A percentile compares a stretch with the other conserved stretches of the same genome.
These are phyloP conservation scores for Talaromyces adpressus DNA, from an alignment of 495 filamentous ascomycete species.

Conservation along the genomic window DNA sequence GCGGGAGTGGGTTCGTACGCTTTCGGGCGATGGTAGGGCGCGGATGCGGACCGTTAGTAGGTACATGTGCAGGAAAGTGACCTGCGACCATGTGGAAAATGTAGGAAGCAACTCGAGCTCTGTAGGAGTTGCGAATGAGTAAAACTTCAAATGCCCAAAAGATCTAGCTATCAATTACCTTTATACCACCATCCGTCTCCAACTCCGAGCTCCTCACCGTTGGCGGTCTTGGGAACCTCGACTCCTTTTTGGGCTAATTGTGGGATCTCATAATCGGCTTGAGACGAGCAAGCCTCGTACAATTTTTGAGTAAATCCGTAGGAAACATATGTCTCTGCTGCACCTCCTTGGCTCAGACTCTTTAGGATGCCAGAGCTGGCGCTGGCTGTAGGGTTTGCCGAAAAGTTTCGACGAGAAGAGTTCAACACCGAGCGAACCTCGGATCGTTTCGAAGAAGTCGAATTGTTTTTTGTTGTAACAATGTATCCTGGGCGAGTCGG, in stretches of 20 bases:
- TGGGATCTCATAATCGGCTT: conserved; percentile 69
- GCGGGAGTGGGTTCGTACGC: conserved; percentile 56
- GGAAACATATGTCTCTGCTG: conserved; percentile 65
- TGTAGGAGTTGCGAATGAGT: conserved; percentile 9
- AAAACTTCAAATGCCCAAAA: neutral
- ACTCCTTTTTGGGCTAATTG: conserved; percentile 44
- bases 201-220: conserved; percentile 71
- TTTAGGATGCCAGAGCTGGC: neutral
- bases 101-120: conserved; percentile 65
- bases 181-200: conserved; percentile 77
- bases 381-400: neutral
- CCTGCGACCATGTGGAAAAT: conserved; percentile 91
- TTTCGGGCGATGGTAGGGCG: conserved; percentile 54
- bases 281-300: conserved; percentile 66
- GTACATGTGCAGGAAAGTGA: conserved; percentile 95
- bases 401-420: neutral
- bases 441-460: neutral
- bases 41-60: conserved; percentile 82
- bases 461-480: neutral
- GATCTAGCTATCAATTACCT: conserved; percentile 42
- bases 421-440: neutral
- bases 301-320: conserved; percentile 72
- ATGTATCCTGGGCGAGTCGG: neutral
- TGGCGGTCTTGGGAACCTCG: conserved; percentile 54
- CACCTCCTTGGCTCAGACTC: conserved; percentile 23